Base-by-base conservation (phyloP, 352 stramenopile genomes). In the Globisporangium echinulatum region DNA sequence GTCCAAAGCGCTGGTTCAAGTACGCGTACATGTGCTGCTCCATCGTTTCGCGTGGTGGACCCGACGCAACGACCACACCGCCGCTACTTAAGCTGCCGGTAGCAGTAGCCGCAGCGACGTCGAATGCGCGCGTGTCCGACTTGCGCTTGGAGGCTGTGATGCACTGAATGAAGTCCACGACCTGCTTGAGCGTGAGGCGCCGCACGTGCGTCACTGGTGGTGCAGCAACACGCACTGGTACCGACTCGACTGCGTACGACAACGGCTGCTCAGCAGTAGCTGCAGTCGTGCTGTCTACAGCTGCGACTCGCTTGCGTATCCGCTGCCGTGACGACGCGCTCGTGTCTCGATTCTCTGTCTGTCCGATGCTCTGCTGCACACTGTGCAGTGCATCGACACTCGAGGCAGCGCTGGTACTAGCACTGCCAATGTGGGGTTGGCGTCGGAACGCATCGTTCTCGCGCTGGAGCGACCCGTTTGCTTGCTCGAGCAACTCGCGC, bases 11-110 rank as follows among this genome's bases (percentile, higher is more conserved):
- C 59, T 92, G 85, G 59, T 91, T 92, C 51, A 96, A 62, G 52
- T 90, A 96, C 53, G 87, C 87, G 72, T 96, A 95, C 73, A 96
- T 73, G 61, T 96, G 87, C 68, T 96, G 87, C 79, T 96, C 85
- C 60, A 94, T 83, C 5, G 85, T 96, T 52, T 96, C 87, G 4
- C 78, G 72, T 14, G 85, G 74, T 0, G 87, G 72, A 1, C 77
- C 50, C 25, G 25, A 33, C 2, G 25, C 25, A 33, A 33, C 25
- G 25, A 33, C 25, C 25, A 33, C 25, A 33, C 25, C 25, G 25
- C 25, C 25, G 25, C 2, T 33, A 33, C 25, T 33, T 3, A 33
- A 33, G 25, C 25, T 33, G 2, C 25, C 25, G 25, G 25, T 33
- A 33, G 25, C 25, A 5, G 50, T 37, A 11, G 14, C 15, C 11